Evolutionary conservation across 768 basidiomycete genomes (phyloP), one percentile per base, ranked within the genome.

Genomic region (Tulasnella calospora): DNA sequence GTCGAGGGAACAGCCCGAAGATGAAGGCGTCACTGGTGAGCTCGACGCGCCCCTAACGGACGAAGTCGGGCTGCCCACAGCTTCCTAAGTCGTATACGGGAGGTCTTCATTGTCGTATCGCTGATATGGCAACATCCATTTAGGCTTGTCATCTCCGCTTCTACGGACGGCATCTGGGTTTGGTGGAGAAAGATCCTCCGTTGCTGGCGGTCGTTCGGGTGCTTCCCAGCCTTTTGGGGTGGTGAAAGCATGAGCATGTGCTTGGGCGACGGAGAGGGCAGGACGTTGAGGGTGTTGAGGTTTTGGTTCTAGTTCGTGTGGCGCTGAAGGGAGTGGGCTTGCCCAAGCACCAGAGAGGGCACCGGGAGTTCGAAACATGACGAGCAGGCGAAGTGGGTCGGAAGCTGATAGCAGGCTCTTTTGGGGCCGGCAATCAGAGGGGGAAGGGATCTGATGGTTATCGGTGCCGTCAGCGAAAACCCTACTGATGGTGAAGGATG

Each of bases 361-460:
- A 35, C 61, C 61, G 15, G 61, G 61, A 7, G 61, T 67, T 27
- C 30, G 61, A 35, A 67, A 67, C 61, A 67, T 67, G 27, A 13
- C 61, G 61, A 35, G 61, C 13, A 12, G 61, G 30, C 0, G 61
- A 27, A 35, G 33, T 5, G 13, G 33, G 33, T 13, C 0, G 5
- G 61, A 13, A 12, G 13, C 19, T 35, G 30, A 19, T 27, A 17
- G 13, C 15, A 9, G 10, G 61, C 17, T 12, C 30, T 51, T 44
- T 51, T 35, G 61, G 35, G 33, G 61, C 27, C 13, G 61, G 21
- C 13, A 30, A 67, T 33, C 15, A 67, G 61, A 35, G 61, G 61
- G 61, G 27, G 15, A 67, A 67, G 61, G 61, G 27, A 67, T 30
- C 61, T 67, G 61, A 67, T 67, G 61, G 61, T 67, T 67, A 67